Evolutionary conservation across 1,284 basidiomycete genomes (phyloP), one percentile per base, ranked within the genome.

Genomic region (Flammula alnicola): DNA sequence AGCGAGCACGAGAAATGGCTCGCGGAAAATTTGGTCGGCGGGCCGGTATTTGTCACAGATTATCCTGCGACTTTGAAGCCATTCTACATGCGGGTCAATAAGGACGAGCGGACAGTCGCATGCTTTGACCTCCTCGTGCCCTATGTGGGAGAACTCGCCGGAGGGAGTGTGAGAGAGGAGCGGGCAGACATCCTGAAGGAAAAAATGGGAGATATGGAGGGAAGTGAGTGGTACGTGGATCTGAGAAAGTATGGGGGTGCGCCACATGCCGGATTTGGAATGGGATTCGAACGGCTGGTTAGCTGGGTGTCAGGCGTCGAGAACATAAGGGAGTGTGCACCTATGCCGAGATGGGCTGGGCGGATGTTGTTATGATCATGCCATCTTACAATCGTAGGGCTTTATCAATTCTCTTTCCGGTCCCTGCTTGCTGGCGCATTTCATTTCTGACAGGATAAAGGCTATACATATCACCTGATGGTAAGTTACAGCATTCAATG

Each of bases 71-170:
- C 59, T 0, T 68, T 91, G 55, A 99, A 99, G 69, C 93, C 97
- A 6, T 99, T 98, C 72, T 99, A 99, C 73, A 98, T 98, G 97
- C 86, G 90, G 26, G 62, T 66, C 30, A 88, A 88, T 63, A 45
- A 54, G 3, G 44, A 64, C 47, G 61, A 54, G n/a, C 60, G 64
- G 47, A 95, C 93, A 1, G 93, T 93, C 3, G 92, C 89, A 8
- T 98, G 95, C 70, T 98, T 99, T 63, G 96, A 99, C 67, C 78
- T 99, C 17, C 80, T 99, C 42, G 83, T 98, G 9, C 97, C 96
- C 0, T 71, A 79, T 9, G 72, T 95, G 0, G 96, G 96, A 5
- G 96, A 99, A 71, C 78, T 99, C 25, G 91, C 84, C 0, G 96
- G 96, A 3, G 96, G 96, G 1, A 95, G 91, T 17, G 73, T 98